Conservation (phyloP, 106 monocot species). For the Alisma plantagoaquatica region DNA sequence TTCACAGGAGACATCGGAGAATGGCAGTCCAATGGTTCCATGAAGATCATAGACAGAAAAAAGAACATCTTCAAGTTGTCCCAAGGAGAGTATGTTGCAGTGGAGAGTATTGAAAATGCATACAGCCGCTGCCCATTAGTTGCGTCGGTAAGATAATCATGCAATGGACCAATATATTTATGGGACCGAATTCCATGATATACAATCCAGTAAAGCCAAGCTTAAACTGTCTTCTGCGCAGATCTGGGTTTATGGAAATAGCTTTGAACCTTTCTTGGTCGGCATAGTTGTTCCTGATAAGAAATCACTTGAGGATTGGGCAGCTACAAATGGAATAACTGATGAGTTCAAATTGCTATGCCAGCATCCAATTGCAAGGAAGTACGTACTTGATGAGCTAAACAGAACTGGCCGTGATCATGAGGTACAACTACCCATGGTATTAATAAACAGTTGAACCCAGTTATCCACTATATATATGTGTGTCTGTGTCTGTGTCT, state of each 20-base stretch:
- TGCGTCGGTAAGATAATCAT: slow-evolving; percentile 27
- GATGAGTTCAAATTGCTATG: slow-evolving; percentile 59
- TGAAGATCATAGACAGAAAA: slow-evolving; percentile 99
- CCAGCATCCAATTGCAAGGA: slow-evolving; percentile 47
- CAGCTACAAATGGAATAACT: slow-evolving; percentile 35
- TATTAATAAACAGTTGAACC: too few relatives aligned
- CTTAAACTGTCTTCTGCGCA: not conserved
- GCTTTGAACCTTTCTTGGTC: slow-evolving; percentile 87
- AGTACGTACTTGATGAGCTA: slow-evolving; percentile 60
- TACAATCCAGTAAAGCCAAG: not conserved
- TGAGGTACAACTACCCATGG: too few relatives aligned
- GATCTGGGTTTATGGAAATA: slow-evolving; percentile 96
- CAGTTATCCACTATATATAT: too few relatives aligned
- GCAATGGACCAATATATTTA: not conserved
- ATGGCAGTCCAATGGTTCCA: slow-evolving; percentile 83
- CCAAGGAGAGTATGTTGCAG: slow-evolving; percentile 93
- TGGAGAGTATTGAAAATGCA: slow-evolving; percentile 66
- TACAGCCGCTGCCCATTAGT: slow-evolving; percentile 57
- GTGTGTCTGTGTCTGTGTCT: too few relatives aligned
- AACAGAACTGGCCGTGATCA: slow-evolving; percentile 51
- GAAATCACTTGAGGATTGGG: slow-evolving; percentile 77
- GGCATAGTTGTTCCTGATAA: slow-evolving; percentile 74
- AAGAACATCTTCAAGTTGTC: slow-evolving; percentile 98
- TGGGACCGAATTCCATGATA: not conserved
- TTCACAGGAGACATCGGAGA: slow-evolving; percentile 90